Conservation (phyloP, 179 eudicot species). For the Silene vulgaris region DNA sequence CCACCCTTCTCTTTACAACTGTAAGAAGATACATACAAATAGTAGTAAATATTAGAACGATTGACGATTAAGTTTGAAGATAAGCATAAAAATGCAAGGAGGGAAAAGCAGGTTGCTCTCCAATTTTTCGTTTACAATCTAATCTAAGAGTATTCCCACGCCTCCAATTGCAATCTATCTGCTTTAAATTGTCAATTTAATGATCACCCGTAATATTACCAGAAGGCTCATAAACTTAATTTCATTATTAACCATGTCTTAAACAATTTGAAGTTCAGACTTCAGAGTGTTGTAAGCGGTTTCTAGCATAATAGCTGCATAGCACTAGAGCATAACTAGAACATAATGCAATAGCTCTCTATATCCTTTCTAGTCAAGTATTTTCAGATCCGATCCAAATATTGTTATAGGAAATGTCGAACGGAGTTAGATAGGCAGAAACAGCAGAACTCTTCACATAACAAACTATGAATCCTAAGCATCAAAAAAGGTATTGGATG, state of each 20-base stretch:
- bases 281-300: no score
- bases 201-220: neutral
- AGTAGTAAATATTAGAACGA: neutral
- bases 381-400: conserved; percentile 10
- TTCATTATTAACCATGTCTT: no score
- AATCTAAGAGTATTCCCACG: no score
- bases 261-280: no score
- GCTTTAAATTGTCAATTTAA: neutral
- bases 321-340: neutral
- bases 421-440: neutral
- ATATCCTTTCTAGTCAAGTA: neutral
- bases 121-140: no score
- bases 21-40: conserved; percentile 7
- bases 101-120: neutral
- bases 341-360: neutral
- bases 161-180: neutral
- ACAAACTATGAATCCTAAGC: neutral
- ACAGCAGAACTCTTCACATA: neutral
- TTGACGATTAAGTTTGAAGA: neutral
- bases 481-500: neutral
- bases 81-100: neutral
- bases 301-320: no score
- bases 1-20: conserved; percentile 3
- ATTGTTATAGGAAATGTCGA: neutral
- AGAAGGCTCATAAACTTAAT: neutral